Conservation (phyloP, 2,329 filamentous ascomycete genomes). For the Aspergillus vadensis region DNA sequence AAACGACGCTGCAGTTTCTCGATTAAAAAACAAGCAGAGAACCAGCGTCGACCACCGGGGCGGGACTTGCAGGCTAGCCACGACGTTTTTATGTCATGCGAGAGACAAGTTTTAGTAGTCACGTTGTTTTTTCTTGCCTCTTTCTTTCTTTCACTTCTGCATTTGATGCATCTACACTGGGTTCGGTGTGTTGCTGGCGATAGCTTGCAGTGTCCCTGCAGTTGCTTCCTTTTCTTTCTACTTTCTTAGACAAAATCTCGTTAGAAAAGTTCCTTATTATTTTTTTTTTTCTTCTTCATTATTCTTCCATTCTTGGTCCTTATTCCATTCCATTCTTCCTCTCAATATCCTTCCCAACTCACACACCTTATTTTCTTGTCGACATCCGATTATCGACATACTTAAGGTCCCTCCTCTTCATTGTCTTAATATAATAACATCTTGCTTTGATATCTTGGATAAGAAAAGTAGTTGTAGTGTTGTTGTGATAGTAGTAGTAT, state of each 20-base stretch:
- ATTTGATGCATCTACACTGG: constrained; percentile 24
- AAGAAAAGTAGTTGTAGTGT: no score
- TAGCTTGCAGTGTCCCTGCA: constrained; percentile 7
- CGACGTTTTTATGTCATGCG: constrained; percentile 20
- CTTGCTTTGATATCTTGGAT: no score
- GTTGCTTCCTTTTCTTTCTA: constrained; percentile 5
- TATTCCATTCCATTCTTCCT: no score
- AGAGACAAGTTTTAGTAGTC: constrained; percentile 14
- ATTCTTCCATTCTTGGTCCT: constrained; percentile 8
- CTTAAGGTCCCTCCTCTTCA: no score
- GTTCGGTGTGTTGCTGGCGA: constrained; percentile 34
- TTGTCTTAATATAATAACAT: no score
- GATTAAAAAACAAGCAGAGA: neutral
- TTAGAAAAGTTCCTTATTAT: constrained; percentile 27
- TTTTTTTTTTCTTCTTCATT: neutral
- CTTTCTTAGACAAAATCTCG: constrained; percentile 29
- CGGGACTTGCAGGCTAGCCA: constrained; percentile 23
- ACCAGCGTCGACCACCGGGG: neutral
- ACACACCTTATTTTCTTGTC: no score
- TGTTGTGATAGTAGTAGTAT: no score
- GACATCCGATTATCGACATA: no score
- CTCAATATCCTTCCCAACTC: no score
- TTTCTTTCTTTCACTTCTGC: constrained; percentile 17
- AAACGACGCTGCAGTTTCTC: constrained; percentile 3
- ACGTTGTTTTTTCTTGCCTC: constrained; percentile 15